Conservation (phyloP, 495 filamentous ascomycete species). For the Penicillium flavigenum region DNA sequence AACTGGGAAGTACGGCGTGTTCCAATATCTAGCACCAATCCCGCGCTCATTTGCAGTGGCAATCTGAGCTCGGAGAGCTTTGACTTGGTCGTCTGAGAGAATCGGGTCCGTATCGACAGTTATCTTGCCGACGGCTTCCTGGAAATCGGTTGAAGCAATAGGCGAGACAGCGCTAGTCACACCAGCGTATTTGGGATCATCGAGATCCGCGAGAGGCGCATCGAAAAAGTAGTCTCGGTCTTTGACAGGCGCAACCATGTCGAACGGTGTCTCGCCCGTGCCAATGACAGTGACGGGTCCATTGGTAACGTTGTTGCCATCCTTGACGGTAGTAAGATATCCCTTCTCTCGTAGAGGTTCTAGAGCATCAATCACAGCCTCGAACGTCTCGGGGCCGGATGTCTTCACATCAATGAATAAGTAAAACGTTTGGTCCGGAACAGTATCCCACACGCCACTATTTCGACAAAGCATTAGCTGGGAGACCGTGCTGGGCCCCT, state of each 20-base stretch:
- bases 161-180: conserved; percentile 50
- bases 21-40: conserved; percentile 71
- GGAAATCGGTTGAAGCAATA: conserved; percentile 52
- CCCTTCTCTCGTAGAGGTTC: conserved; percentile 60
- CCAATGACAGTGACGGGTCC: conserved; percentile 75
- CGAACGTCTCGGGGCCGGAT: conserved; percentile 48
- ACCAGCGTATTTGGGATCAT: conserved; percentile 39
- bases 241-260: conserved; percentile 51
- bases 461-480: conserved; percentile 4
- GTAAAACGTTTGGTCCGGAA: conserved; percentile 59
- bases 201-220: conserved; percentile 52
- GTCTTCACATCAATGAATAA: conserved; percentile 75
- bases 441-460: conserved; percentile 50
- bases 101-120: conserved; percentile 29
- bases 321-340: conserved; percentile 59
- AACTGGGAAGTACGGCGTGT: conserved; percentile 65
- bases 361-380: conserved; percentile 60
- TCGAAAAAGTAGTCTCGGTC: conserved; percentile 64
- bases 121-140: conserved; percentile 41
- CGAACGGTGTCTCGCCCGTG: conserved; percentile 75
- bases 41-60: conserved; percentile 60
- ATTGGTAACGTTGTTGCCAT: conserved; percentile 43
- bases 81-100: conserved; percentile 52
- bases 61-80: conserved; percentile 59
- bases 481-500: background rate